Evolutionary conservation across 2,329 filamentous ascomycete genomes (phyloP), one percentile per base, ranked within the genome.

Genomic region (Xylariaceae sp.): DNA sequence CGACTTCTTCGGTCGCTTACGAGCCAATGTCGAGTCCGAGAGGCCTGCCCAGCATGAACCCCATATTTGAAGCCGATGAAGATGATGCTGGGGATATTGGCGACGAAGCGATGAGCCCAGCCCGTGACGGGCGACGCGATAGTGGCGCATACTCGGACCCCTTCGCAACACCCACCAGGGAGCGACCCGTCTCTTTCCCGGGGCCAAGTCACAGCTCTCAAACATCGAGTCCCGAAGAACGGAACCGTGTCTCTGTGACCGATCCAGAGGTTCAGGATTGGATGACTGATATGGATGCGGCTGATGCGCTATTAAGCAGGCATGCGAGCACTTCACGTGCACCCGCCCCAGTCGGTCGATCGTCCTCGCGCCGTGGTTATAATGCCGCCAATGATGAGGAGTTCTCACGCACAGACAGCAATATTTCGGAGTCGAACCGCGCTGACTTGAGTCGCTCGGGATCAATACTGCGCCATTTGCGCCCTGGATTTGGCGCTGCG

Each of bases 21-120:
- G 67, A 71, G 9, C 58, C 41, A 68, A 68, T 53, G 55, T 57
- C 53, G 54, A 61, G 35, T 47, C 56, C 66, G 7, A 52, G 64
- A 44, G 57, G 58, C 52, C 66, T 73, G 0, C 74, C 74, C 3
- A 71, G 68, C 2, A 83, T 84, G 58, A 78, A 82, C 58, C 80
- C 80, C 0, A 84, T 84, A 56, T 75, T 80, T 60, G 80, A 84
- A 59, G 80, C 78, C 6, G 80, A 81, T 40, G 80, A 83, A 59
- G 79, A 82, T 34, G 77, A 56, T 26, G 55, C 61, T 6, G 52
- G 71, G 67, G 19, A 73, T 68, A 12, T 75, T 67, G 6, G 72
- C 66, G 32, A 65, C 60, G 41, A 66, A 50, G 62, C 65, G 8
- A 56, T 63, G 11, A 65, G 60, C 29, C 63, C 64, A 2, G 4